Evolutionary conservation across 257 asterid genomes (phyloP).

Genomic region (Plantago elongata): DNA sequence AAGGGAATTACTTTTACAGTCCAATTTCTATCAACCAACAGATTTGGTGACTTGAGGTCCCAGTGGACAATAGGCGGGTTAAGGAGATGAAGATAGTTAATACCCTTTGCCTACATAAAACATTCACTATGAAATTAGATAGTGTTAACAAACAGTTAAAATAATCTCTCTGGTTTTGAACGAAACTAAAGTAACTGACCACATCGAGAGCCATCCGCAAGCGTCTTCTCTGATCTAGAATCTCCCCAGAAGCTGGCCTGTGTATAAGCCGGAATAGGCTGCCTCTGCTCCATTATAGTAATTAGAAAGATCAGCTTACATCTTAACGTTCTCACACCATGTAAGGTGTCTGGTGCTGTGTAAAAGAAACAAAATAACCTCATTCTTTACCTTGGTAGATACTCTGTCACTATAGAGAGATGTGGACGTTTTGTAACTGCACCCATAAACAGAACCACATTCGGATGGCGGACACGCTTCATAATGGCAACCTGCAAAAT

Average conservation of each 20-base stretch:
- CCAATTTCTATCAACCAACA: constrained; percentile 89
- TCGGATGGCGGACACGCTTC: constrained; percentile 98
- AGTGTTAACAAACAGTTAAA: constrained; percentile 1
- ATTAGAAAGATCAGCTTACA: constrained; percentile 13
- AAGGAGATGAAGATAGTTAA: constrained; percentile 83
- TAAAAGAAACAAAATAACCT: not conserved
- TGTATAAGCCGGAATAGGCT: constrained; percentile 87
- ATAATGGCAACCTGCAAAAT: constrained; percentile 77
- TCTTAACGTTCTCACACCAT: not conserved
- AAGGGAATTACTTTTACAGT: constrained; percentile 46
- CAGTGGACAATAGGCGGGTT: constrained; percentile 85
- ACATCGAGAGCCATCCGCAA: constrained; percentile 93
- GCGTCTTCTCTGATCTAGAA: constrained; percentile 72
- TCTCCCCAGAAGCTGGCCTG: constrained; percentile 84
- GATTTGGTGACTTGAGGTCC: constrained; percentile 91
- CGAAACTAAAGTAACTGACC: constrained; percentile 66
- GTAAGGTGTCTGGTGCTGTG: constrained; percentile 2
- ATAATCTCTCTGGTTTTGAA: constrained; percentile 2
- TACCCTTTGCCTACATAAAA: constrained; percentile 69
- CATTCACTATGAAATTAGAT: constrained; percentile 10
- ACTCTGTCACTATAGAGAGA: constrained; percentile 92
- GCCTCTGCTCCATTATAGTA: constrained; percentile 50
- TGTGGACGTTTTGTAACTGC: constrained; percentile 91
- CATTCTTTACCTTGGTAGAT: constrained; percentile 70
- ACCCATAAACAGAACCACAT: constrained; percentile 97